Percentiles rank a stretch among this genome's conserved stretches.
These are phyloP conservation scores for Amanita phalloides DNA, from an alignment of 768 basidiomycete species.

Conservation along the genomic window DNA sequence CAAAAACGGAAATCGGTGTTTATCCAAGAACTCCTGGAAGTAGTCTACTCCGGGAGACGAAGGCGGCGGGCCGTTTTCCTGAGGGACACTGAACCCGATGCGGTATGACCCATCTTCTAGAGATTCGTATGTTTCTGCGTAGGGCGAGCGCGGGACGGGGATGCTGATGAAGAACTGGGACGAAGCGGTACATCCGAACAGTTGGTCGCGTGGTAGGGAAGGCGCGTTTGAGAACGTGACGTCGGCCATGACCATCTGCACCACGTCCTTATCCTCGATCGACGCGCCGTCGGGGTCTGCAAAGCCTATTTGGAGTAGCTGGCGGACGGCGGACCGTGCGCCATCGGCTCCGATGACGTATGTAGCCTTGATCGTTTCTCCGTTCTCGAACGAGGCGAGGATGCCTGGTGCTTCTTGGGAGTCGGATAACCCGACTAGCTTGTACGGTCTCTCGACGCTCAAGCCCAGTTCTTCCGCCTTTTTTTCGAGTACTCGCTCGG, in stretches of 20 bases:
- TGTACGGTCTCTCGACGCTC: slow-evolving; percentile 24
- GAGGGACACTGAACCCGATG: slow-evolving; percentile 28
- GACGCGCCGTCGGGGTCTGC: slow-evolving; percentile 26
- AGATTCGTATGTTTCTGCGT: slow-evolving; percentile 8
- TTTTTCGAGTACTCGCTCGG: slow-evolving; percentile 30
- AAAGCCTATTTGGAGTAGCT: slow-evolving; percentile 29
- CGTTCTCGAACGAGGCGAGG: slow-evolving; percentile 37
- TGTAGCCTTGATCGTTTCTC: slow-evolving; percentile 28
- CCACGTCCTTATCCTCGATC: slow-evolving; percentile 17
- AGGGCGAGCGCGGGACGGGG: slow-evolving; percentile 20
- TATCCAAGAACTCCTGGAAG: slow-evolving; percentile 31
- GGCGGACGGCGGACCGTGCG: slow-evolving; percentile 33
- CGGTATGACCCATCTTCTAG: slow-evolving; percentile 21
- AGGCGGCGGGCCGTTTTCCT: slow-evolving; percentile 23
- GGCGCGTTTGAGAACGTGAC: slow-evolving; percentile 23
- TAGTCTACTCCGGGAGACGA: slow-evolving; percentile 27
- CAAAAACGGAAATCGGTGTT: slow-evolving; percentile 16
- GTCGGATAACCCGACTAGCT: slow-evolving; percentile 25
- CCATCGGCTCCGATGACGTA: slow-evolving; percentile 47
- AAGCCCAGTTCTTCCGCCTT: slow-evolving; percentile 22
- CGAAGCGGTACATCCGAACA: slow-evolving; percentile 14
- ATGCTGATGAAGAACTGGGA: slow-evolving; percentile 23
- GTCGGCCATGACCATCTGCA: slow-evolving; percentile 38
- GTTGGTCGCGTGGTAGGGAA: slow-evolving; percentile 11
- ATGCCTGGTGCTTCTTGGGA: slow-evolving; percentile 18